These are phyloP conservation scores for Aulographum hederae DNA, from an alignment of 2,329 filamentous ascomycete species.

Conservation along the genomic window DNA sequence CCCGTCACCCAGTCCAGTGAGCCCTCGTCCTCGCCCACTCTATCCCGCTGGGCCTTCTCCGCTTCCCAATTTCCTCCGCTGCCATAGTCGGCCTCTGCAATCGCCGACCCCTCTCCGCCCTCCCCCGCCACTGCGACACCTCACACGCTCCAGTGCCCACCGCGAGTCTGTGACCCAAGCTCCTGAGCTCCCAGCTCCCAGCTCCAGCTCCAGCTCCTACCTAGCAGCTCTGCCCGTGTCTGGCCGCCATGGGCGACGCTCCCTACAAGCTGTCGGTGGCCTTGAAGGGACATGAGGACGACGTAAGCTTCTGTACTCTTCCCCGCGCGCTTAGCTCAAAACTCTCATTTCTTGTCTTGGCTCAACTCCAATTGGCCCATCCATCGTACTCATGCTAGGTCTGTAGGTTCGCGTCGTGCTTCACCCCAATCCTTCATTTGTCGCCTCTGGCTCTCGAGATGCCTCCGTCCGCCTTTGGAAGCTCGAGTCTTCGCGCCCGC, in stretches of 20 bases:
- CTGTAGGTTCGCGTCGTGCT: slow-evolving; percentile 66
- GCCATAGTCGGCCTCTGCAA: too few species aligned
- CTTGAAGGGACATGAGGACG: slow-evolving; percentile 75
- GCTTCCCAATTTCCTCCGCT: too few species aligned
- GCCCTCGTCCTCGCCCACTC: too few species aligned
- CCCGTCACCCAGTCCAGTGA: too few species aligned
- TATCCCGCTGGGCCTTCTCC: too few species aligned
- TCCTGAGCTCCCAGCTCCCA: too few species aligned
- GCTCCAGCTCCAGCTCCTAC: too few species aligned
- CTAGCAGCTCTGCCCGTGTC: too few species aligned
- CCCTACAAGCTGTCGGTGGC: slow-evolving; percentile 92
- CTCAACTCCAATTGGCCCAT: slow-evolving; percentile 4
- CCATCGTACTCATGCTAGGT: not conserved
- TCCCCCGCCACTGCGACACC: too few species aligned
- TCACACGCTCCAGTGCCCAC: too few species aligned
- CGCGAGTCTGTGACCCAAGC: too few species aligned
- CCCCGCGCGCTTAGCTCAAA: slow-evolving; percentile 3
- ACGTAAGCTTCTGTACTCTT: slow-evolving; percentile 41
- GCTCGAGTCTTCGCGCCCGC: slow-evolving; percentile 44
- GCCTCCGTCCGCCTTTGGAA: slow-evolving; percentile 80
- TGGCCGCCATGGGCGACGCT: slow-evolving; percentile 52
- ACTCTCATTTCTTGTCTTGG: slow-evolving; percentile 6
- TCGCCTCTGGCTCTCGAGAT: slow-evolving; percentile 82
- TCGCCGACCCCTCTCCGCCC: too few species aligned
- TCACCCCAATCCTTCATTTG: slow-evolving; percentile 52